Percentiles rank a stretch among this genome's conserved stretches.
Evolutionary conservation across 148 eudicot genomes (phyloP).

Genomic region (Arctostaphylos glauca): DNA sequence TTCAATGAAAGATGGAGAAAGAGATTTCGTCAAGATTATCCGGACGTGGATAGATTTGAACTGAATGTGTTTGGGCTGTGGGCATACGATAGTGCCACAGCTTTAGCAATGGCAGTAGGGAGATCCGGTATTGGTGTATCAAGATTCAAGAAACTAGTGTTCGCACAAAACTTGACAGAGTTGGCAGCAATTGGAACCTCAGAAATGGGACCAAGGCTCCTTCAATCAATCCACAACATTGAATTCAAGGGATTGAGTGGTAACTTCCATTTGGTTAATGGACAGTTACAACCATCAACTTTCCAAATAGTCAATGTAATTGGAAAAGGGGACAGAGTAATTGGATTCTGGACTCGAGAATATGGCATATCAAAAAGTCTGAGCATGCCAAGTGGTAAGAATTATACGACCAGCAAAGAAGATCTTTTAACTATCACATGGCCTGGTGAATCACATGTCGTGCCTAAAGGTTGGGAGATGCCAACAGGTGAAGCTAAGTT

Average conservation of each 20-base stretch:
- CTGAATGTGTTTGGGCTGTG: slow-evolving; percentile 43
- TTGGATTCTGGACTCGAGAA: slow-evolving; percentile 55
- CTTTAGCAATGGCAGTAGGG: slow-evolving; percentile 57
- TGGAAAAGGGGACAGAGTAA: slow-evolving; percentile 32
- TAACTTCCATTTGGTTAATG: slow-evolving; percentile 36
- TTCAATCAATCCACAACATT: slow-evolving; percentile 24
- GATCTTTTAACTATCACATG: slow-evolving; percentile 47
- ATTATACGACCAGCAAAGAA: slow-evolving; percentile 18
- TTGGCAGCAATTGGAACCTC: slow-evolving; percentile 44
- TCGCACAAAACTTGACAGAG: slow-evolving; percentile 23
- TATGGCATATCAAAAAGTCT: slow-evolving; percentile 35
- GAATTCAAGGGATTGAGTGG: slow-evolving; percentile 58
- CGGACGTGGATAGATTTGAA: slow-evolving; percentile 25
- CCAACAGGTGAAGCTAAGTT: slow-evolving; percentile 34
- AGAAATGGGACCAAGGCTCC: slow-evolving; percentile 40
- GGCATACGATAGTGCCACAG: slow-evolving; percentile 59
- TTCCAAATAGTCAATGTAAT: slow-evolving; percentile 45
- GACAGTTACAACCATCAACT: slow-evolving; percentile 37
- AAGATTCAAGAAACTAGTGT: slow-evolving; percentile 20
- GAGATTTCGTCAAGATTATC: slow-evolving; percentile 37
- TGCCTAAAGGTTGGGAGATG: slow-evolving; percentile 66
- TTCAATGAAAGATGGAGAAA: slow-evolving; percentile 45
- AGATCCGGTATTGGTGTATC: slow-evolving; percentile 20
- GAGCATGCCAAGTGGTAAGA: not conserved
- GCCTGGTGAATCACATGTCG: slow-evolving; percentile 47